Evolutionary conservation across 257 asterid species (phyloP).

Genomic region (Scutellaria baicalensis): DNA sequence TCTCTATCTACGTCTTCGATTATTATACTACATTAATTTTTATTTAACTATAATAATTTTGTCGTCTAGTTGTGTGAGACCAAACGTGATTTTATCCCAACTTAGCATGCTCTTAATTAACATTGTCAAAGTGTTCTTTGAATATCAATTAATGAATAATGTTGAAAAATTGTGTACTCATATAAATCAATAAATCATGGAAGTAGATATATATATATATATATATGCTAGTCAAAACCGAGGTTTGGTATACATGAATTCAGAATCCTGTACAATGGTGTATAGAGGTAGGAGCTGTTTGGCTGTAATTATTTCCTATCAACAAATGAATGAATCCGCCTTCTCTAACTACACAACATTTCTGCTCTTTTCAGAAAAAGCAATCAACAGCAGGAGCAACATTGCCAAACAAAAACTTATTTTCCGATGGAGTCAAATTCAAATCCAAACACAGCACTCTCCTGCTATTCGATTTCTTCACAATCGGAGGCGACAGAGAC

Average conservation of each 20-base stretch:
- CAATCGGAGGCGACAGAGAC: slow-evolving; percentile 26
- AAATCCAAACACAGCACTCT: slow-evolving; percentile 48
- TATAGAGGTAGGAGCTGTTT: neutral
- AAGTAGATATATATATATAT: too few relatives aligned
- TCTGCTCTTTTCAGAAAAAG: slow-evolving; percentile 6
- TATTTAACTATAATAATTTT: slow-evolving; percentile 3
- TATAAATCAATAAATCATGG: too few relatives aligned
- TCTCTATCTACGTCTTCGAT: too few relatives aligned
- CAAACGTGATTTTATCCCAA: too few relatives aligned
- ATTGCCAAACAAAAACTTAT: slow-evolving; percentile 34
- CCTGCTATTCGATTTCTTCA: slow-evolving; percentile 35
- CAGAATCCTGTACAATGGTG: slow-evolving; percentile 8
- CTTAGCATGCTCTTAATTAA: too few relatives aligned
- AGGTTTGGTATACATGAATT: neutral
- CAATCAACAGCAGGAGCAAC: slow-evolving; percentile 21
- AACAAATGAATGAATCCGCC: slow-evolving; percentile 15
- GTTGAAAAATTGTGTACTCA: too few relatives aligned
- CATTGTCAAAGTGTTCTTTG: too few relatives aligned
- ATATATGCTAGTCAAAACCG: neutral
- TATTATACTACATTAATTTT: neutral
- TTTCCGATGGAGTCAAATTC: slow-evolving; percentile 60
- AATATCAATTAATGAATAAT: too few relatives aligned
- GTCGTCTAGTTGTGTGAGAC: slow-evolving; percentile 7
- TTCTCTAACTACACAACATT: neutral
- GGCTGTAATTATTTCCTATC: neutral